These are phyloP conservation scores for Saccharomycopsis lassenensis DNA, from an alignment of 805 yeast genomes.

Conservation along the genomic window DNA sequence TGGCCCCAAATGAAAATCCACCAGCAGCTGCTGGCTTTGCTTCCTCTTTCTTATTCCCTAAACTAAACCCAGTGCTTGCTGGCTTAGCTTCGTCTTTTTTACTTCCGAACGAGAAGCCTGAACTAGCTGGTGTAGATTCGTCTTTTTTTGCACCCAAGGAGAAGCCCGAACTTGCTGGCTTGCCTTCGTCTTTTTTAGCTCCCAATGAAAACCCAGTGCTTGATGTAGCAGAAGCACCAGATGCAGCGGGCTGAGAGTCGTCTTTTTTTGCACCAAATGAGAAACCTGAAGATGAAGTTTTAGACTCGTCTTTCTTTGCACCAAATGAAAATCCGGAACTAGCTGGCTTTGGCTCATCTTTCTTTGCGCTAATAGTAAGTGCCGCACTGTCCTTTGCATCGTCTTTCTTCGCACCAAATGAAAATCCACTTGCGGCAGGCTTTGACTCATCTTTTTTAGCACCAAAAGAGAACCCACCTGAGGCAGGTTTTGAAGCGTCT, in stretches of 20 bases:
- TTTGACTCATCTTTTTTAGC: constrained; percentile 1
- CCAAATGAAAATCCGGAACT: constrained; percentile 19
- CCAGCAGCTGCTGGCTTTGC: constrained; percentile 1
- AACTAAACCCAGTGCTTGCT: constrained; percentile 12
- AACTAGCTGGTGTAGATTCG: constrained; percentile 18
- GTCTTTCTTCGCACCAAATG: constrained; percentile 20
- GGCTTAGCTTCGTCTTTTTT: constrained; percentile 18
- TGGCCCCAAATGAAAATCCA: neutral
- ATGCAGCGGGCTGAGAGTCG: constrained; percentile 8
- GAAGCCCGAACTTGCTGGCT: constrained; percentile 13
- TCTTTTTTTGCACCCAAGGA: constrained; percentile 14
- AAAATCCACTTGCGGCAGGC: constrained; percentile 8
- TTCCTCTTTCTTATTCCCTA: constrained; percentile 14
- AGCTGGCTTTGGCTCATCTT: constrained; percentile 15
- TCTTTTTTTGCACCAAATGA: constrained; percentile 24
- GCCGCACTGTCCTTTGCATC: constrained; percentile 15
- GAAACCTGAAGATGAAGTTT: constrained; percentile 19
- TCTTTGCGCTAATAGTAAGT: constrained; percentile 19
- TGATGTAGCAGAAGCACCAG: constrained; percentile 19
- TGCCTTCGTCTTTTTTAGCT: constrained; percentile 18
- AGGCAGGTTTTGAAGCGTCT: constrained; percentile 15
- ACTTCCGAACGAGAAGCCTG: constrained; percentile 19
- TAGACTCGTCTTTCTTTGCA: constrained; percentile 17
- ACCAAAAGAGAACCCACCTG: constrained; percentile 3
- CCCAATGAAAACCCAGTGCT: constrained; percentile 19